phyloP scores from a whole-genome alignment of 495 filamentous ascomycete genomes.

The Talaromyces trachyspermus region DNA sequence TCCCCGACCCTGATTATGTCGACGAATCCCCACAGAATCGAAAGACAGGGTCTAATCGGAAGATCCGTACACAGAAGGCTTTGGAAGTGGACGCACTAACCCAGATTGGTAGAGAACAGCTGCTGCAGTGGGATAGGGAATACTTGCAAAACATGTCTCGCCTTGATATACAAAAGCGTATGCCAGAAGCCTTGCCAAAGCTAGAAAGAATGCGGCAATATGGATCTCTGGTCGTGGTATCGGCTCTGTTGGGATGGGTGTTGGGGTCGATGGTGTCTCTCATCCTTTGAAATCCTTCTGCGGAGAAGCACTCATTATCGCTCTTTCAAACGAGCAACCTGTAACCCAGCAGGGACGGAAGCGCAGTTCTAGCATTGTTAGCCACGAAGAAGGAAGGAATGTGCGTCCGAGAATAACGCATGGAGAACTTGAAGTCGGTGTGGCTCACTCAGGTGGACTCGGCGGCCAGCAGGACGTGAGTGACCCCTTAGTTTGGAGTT shows the following conservation, averaged over 20 bases:
- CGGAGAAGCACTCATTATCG: slow-evolving; percentile 43
- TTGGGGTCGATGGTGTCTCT: slow-evolving; percentile 28
- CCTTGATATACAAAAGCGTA: slow-evolving; percentile 35
- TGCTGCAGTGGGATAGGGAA: slow-evolving; percentile 51
- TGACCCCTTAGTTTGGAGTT: slow-evolving; percentile 1
- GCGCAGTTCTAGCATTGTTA: slow-evolving; percentile 26
- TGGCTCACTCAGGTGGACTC: background rate
- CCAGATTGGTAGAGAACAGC: slow-evolving; percentile 44
- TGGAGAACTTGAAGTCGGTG: slow-evolving; percentile 35
- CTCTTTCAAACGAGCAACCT: slow-evolving; percentile 27
- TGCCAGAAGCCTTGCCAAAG: slow-evolving; percentile 28
- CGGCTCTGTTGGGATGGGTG: slow-evolving; percentile 46
- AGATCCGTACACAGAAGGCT: slow-evolving; percentile 9
- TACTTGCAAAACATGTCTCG: slow-evolving; percentile 50
- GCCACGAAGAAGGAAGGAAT: slow-evolving; percentile 31
- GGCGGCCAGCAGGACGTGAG: slow-evolving; percentile 10
- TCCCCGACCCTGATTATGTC: slow-evolving; percentile 10
- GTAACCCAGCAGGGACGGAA: slow-evolving; percentile 25
- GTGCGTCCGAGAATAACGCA: slow-evolving; percentile 25
- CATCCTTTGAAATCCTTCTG: slow-evolving; percentile 48
- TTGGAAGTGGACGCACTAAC: slow-evolving; percentile 15
- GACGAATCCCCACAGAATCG: background rate
- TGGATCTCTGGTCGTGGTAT: slow-evolving; percentile 49
- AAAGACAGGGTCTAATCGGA: slow-evolving; percentile 12
- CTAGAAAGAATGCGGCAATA: slow-evolving; percentile 49